A percentile compares a stretch with the other conserved stretches of the same genome.
phyloP scores from a whole-genome alignment of 1,139 yeast species.

The Hanseniaspora sp. region DNA sequence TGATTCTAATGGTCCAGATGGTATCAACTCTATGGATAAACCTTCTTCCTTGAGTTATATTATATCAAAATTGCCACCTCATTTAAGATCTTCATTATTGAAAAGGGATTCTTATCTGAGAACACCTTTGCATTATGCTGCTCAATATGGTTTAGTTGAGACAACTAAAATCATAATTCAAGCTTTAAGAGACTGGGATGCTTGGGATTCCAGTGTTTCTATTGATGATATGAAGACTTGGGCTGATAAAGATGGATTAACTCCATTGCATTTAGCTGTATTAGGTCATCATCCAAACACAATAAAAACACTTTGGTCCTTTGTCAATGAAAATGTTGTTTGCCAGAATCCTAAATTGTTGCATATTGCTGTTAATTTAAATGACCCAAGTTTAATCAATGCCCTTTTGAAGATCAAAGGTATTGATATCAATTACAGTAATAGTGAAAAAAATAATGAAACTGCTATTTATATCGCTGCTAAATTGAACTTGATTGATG shows the following conservation, averaged over 20 bases:
- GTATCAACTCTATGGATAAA: conserved; percentile 43
- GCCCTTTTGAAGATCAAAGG: conserved; percentile 48
- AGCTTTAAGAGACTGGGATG: conserved; percentile 42
- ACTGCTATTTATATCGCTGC: conserved; percentile 75
- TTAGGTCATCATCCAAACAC: conserved; percentile 77
- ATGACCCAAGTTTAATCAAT: conserved; percentile 47
- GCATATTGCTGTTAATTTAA: conserved; percentile 60
- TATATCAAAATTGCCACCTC: conserved; percentile 42
- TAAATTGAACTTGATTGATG: conserved; percentile 45
- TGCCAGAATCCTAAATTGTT: conserved; percentile 44
- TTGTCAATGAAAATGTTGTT: conserved; percentile 32
- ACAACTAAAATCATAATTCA: conserved; percentile 49
- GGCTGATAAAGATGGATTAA: conserved; percentile 74
- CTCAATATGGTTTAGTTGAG: conserved; percentile 71
- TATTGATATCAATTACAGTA: conserved; percentile 54
- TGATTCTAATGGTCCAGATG: conserved; percentile 55
- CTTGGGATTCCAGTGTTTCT: conserved; percentile 38
- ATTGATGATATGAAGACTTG: conserved; percentile 52
- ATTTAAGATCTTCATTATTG: conserved; percentile 44
- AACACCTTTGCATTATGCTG: conserved; percentile 83
- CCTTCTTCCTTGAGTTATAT: conserved; percentile 46
- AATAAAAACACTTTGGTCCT: conserved; percentile 45
- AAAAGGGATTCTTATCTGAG: conserved; percentile 66
- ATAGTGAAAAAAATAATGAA: conserved; percentile 44
- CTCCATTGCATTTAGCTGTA: conserved; percentile 78